These are phyloP conservation scores for Musa itinerans DNA, from an alignment of 176 grass and related monocot species.

Conservation along the genomic window DNA sequence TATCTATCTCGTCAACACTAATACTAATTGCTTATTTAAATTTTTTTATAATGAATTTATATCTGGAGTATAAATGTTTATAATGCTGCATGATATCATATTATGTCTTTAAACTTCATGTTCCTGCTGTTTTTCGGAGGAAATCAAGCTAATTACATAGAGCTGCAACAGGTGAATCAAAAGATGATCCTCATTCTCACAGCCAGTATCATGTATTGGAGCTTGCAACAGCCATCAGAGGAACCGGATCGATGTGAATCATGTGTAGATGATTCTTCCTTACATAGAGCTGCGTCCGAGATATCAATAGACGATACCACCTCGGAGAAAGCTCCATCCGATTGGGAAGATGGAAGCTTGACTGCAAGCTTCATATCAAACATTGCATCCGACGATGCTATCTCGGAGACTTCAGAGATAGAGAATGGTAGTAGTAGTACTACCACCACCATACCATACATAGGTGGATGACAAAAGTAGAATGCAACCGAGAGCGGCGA, in stretches of 20 bases:
- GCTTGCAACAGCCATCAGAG: conserved; percentile 50
- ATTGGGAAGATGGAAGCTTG: conserved; percentile 41
- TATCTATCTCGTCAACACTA: too few relatives aligned
- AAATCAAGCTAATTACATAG: too few relatives aligned
- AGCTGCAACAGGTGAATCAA: conserved; percentile 98
- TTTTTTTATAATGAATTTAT: too few relatives aligned
- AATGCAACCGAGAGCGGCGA: background rate
- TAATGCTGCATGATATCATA: background rate
- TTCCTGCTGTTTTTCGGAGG: background rate
- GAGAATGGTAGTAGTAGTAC: conserved; percentile 19
- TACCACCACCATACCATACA: background rate
- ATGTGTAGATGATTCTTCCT: conserved; percentile 30
- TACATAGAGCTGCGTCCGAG: conserved; percentile 36
- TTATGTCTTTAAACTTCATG: background rate
- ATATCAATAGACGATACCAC: background rate
- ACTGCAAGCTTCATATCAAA: conserved; percentile 40
- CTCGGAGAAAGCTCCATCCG: conserved; percentile 7
- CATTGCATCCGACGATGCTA: conserved; percentile 46
- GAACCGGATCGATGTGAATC: conserved; percentile 42
- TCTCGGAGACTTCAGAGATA: conserved; percentile 29
- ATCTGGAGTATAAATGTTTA: too few relatives aligned
- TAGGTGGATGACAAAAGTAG: background rate
- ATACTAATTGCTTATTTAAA: too few relatives aligned
- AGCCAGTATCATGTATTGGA: conserved; percentile 96
- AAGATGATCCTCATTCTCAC: conserved; percentile 97